A percentile compares a stretch with the other conserved stretches of the same genome.
Evolutionary conservation across 2,329 filamentous ascomycete genomes (phyloP).

Genomic region (Ambrosiella beaveri): DNA sequence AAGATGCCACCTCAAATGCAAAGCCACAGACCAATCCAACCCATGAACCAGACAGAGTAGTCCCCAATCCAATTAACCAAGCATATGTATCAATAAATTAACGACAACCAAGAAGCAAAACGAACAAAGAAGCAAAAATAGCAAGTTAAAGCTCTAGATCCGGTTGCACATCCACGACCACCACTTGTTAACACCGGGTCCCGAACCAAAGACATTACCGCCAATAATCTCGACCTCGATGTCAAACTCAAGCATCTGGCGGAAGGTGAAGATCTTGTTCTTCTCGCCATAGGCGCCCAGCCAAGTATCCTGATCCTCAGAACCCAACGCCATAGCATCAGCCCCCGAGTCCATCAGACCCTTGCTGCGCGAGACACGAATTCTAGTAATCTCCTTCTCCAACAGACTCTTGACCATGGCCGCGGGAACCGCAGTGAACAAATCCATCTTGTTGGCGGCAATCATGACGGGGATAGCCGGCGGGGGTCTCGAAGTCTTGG

Average conservation of each 20-base stretch:
- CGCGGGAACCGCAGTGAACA: constrained; percentile 81
- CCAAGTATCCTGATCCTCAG: constrained; percentile 66
- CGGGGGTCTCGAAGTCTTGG: constrained; percentile 31
- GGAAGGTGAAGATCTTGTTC: constrained; percentile 55
- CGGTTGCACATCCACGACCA: constrained; percentile 76
- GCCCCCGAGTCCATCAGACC: constrained; percentile 68
- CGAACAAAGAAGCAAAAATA: neutral
- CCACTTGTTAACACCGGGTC: constrained; percentile 64
- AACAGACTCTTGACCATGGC: constrained; percentile 56
- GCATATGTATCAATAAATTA: neutral
- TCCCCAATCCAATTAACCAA: neutral
- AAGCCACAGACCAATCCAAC: neutral
- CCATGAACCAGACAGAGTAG: neutral
- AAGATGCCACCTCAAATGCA: neutral
- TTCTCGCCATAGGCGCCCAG: constrained; percentile 59
- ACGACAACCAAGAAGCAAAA: neutral
- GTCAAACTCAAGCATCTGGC: constrained; percentile 67
- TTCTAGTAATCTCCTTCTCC: constrained; percentile 64
- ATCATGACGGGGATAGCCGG: constrained; percentile 57
- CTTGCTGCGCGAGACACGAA: constrained; percentile 60
- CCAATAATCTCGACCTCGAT: constrained; percentile 60
- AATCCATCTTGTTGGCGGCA: constrained; percentile 86
- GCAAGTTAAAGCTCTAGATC: constrained; percentile 29
- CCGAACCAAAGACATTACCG: constrained; percentile 51
- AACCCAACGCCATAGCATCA: constrained; percentile 41